Conservation (phyloP, 495 filamentous ascomycete genomes). For the Evansstolkia leycettana region DNA sequence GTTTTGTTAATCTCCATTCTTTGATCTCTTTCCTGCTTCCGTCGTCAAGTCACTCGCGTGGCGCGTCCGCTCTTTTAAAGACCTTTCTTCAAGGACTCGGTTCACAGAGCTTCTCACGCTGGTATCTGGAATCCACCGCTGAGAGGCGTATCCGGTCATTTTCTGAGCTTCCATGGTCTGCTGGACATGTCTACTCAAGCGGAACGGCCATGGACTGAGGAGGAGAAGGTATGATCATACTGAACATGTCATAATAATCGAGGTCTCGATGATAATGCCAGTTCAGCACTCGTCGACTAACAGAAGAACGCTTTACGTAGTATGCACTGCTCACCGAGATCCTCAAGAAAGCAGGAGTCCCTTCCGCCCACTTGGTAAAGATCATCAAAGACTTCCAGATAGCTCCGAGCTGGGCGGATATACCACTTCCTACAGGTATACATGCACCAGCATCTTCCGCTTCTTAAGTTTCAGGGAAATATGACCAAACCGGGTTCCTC, state of each 20-base stretch:
- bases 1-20: slow-evolving; percentile 5
- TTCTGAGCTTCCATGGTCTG: slow-evolving; percentile 23
- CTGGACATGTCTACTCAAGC: slow-evolving; percentile 36
- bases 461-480: not conserved
- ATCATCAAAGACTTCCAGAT: slow-evolving; percentile 38
- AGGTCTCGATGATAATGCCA: not conserved
- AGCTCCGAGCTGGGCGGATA: slow-evolving; percentile 42
- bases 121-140: slow-evolving; percentile 6
- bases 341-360: slow-evolving; percentile 42
- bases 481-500: too few relatives aligned
- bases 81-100: slow-evolving; percentile 1
- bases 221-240: slow-evolving; percentile 41
- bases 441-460: slow-evolving; percentile 4
- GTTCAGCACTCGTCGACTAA: slow-evolving; percentile 5
- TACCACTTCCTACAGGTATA: slow-evolving; percentile 43
- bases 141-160: slow-evolving; percentile 5
- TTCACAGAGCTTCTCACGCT: not conserved
- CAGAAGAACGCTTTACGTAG: slow-evolving; percentile 9
- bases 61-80: slow-evolving; percentile 7
- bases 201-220: slow-evolving; percentile 43
- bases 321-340: slow-evolving; percentile 48
- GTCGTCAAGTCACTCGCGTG: slow-evolving; percentile 3
- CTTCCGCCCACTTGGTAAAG: slow-evolving; percentile 34
- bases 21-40: slow-evolving; percentile 3
- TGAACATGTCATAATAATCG: not conserved